Base-by-base conservation (phyloP, 208 protist species). In the Crithidia expoeki region DNA sequence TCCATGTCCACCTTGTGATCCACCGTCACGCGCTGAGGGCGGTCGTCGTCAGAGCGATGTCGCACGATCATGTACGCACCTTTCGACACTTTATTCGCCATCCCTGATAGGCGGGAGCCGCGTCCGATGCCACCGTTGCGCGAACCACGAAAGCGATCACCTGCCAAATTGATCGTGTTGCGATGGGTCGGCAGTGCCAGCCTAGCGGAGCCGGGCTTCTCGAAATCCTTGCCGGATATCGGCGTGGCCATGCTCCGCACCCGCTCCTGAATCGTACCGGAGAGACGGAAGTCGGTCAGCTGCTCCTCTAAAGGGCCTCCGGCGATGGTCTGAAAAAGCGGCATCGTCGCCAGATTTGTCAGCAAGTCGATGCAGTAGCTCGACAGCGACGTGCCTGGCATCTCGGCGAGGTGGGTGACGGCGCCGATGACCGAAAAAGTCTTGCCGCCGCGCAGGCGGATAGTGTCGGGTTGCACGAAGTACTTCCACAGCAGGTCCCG, bases 181-280 rank as follows among this genome's bases (percentile, higher is more conserved):
- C 77, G 78, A 58, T 92, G 86, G 19, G 59, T 36, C 46, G 83
- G 52, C 19, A 50, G 21, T 11, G 42, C 42, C 46, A 74, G 49
- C 36, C 56, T 17, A 1, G 75, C 79, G 0, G 81, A 80, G 21
- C 79, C 82, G 0, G 47, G 44, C 14, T 49, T 59, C 38, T 67
- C 46, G 68, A 81, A 90, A 6, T 47, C 34, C 19, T 73, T 64
- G 4, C 87, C 87, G 0, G 87, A 86, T 61, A 93, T 88, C 21
- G 75, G 68, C 42, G 77, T 61, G 3, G 55, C 27, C 79, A 89
- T 90, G 51, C 62, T 30, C 40, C 61, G 58, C 21, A 93, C 71
- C 27, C 84, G 81, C 38, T 66, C 50, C 57, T 79, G 68, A 4
- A 85, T 51, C n/a, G 53, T 19, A 1, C 44, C 49, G 63, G 74